These are phyloP conservation scores for Cochlearia excelsa DNA, from an alignment of 345 rosid species.

Conservation along the genomic window DNA sequence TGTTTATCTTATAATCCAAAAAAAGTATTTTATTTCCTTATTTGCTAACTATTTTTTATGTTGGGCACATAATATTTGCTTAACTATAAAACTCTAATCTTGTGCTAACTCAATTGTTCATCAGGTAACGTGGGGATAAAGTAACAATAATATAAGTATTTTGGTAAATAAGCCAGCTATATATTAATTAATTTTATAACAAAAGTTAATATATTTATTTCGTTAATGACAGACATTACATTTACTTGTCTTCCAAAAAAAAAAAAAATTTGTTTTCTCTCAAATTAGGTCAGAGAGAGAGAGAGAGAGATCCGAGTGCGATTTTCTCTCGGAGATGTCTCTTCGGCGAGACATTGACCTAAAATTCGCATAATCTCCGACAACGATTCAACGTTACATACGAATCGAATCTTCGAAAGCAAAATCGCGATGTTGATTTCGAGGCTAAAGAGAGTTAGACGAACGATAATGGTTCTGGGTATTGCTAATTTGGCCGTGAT, in stretches of 20 bases:
- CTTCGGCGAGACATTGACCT: slow-evolving; percentile 35
- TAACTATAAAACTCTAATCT: slow-evolving; percentile 1
- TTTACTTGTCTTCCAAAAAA: slow-evolving; percentile 15
- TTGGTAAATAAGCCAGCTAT: too few species aligned
- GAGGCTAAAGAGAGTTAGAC: slow-evolving; percentile 44
- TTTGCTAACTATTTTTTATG: too few species aligned
- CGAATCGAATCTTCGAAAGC: background rate
- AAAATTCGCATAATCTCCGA: slow-evolving; percentile 3
- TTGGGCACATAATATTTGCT: too few species aligned
- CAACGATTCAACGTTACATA: slow-evolving; percentile 2
- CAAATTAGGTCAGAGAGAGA: background rate
- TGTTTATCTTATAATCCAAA: too few species aligned
- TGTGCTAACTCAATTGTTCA: slow-evolving; percentile 1
- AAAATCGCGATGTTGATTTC: slow-evolving; percentile 38
- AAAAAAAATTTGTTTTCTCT: slow-evolving; percentile 18
- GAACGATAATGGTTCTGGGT: slow-evolving; percentile 44
- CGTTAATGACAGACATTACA: slow-evolving; percentile 1
- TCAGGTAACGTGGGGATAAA: slow-evolving; percentile 8
- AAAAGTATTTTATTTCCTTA: too few species aligned
- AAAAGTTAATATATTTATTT: background rate
- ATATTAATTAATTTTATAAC: too few species aligned
- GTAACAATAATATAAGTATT: too few species aligned
- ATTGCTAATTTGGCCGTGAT: slow-evolving; percentile 47
- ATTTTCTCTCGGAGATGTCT: slow-evolving; percentile 29
- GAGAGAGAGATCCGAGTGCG: slow-evolving; percentile 22